Conservation (phyloP, 1,139 yeast species). For the Martiniozyma asiatica region DNA sequence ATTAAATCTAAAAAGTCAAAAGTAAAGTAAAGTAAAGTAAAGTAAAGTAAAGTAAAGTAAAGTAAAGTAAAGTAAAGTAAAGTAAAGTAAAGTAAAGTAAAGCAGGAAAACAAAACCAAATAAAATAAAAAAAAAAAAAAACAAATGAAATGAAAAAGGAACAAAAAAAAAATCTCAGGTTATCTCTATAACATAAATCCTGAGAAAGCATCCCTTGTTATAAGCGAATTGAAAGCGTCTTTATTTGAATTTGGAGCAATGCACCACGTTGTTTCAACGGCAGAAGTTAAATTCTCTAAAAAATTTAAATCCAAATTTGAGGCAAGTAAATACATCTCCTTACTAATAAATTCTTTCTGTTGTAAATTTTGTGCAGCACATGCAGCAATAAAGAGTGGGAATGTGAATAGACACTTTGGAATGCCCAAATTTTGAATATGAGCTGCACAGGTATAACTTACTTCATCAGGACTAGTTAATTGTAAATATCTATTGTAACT, state of each 20-base stretch:
- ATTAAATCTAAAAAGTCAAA: conserved; percentile 1
- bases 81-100: no score
- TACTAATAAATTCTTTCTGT: conserved; percentile 19
- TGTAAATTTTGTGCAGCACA: conserved; percentile 17
- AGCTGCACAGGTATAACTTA: no score
- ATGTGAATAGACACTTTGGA: conserved; percentile 9
- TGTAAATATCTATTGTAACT: conserved; percentile 14
- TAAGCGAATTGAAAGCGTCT: no score
- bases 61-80: conserved; percentile 2
- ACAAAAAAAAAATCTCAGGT: no score
- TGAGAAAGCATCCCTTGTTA: no score
- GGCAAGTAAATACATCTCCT: conserved; percentile 16
- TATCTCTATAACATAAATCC: no score
- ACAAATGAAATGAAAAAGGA: no score
- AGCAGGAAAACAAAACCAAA: no score
- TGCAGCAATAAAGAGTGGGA: conserved; percentile 24
- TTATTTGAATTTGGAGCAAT: conserved; percentile 10
- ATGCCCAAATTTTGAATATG: conserved; percentile 1
- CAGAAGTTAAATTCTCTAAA: conserved; percentile 12
- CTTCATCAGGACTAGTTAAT: background rate
- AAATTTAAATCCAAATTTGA: conserved; percentile 10
- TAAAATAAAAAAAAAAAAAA: no score
- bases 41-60: conserved; percentile 1
- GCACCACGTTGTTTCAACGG: conserved; percentile 21
- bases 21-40: background rate